Conservation (phyloP, 2,329 filamentous ascomycete genomes). For the Trichoderma sp. region DNA sequence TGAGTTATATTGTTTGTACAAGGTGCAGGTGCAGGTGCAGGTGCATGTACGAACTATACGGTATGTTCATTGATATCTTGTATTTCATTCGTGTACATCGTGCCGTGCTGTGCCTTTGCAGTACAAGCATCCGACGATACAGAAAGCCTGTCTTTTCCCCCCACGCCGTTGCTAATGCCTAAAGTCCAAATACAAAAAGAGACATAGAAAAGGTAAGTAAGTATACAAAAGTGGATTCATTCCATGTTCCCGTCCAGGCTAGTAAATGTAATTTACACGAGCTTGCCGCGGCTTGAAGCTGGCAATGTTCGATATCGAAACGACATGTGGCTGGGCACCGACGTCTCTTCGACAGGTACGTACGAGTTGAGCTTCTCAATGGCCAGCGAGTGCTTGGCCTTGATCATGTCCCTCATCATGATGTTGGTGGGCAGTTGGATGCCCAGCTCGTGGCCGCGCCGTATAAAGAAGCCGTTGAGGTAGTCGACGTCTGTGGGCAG, state of each 20-base stretch:
- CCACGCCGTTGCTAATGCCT: neutral
- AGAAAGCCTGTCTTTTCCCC: neutral
- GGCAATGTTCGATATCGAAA: slow-evolving; percentile 26
- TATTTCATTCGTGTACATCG: neutral
- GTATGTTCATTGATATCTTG: neutral
- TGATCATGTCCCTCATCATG: slow-evolving; percentile 68
- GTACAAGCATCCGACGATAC: neutral
- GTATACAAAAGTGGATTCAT: neutral
- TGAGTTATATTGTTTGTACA: neutral
- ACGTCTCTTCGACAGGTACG: slow-evolving; percentile 38
- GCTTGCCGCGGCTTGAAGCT: neutral
- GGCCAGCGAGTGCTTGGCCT: slow-evolving; percentile 56
- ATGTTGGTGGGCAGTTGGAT: slow-evolving; percentile 71
- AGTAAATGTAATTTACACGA: neutral
- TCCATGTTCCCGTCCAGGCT: neutral
- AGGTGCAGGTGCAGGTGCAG: neutral
- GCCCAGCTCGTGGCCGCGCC: slow-evolving; percentile 67
- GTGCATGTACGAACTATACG: neutral
- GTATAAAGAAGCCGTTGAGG: slow-evolving; percentile 84
- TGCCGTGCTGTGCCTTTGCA: neutral
- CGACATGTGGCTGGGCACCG: slow-evolving; percentile 27
- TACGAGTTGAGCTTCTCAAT: slow-evolving; percentile 32
- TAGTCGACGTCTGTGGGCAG: slow-evolving; percentile 73
- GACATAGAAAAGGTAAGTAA: neutral
- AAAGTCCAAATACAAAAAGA: neutral